Conservation (phyloP, 83 land plant genomes). For the Isoetes engelmannii region DNA sequence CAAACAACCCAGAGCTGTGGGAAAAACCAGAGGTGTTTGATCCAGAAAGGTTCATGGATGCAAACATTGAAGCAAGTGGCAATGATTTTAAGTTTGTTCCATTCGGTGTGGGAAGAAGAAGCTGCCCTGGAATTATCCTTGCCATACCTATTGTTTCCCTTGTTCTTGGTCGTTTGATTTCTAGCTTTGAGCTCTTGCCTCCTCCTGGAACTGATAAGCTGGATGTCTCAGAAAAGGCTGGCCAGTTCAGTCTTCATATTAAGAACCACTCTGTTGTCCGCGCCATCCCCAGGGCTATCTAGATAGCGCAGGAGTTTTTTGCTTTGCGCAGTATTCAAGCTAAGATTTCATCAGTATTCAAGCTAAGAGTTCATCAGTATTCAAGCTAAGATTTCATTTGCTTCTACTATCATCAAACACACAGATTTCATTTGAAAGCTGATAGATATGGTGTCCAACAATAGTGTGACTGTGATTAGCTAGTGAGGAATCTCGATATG, state of each 20-base stretch:
- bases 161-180: conserved; percentile 46
- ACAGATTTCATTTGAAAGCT: too few species aligned
- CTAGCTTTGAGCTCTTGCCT: conserved; percentile 47
- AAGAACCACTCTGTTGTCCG: conserved; percentile 8
- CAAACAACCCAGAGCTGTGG: conserved; percentile 71
- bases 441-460: too few species aligned
- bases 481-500: too few species aligned
- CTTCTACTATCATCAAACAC: too few species aligned
- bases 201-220: conserved; percentile 41
- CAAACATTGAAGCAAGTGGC: conserved; percentile 44
- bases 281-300: conserved; percentile 7
- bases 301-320: too few species aligned
- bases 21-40: conserved; percentile 54
- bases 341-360: too few species aligned
- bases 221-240: conserved; percentile 36
- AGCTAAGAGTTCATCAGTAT: too few species aligned
- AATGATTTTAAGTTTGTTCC: conserved; percentile 66
- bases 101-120: conserved; percentile 62
- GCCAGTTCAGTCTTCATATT: conserved; percentile 21
- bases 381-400: too few species aligned
- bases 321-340: too few species aligned
- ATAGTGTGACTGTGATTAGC: too few species aligned
- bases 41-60: conserved; percentile 69
- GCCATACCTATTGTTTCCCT: conserved; percentile 52
- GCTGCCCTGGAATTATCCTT: conserved; percentile 70